Percentiles rank a stretch among this genome's conserved stretches.
These are phyloP conservation scores for Mycena olivaceomarginata DNA, from an alignment of 768 basidiomycete species.

Conservation along the genomic window DNA sequence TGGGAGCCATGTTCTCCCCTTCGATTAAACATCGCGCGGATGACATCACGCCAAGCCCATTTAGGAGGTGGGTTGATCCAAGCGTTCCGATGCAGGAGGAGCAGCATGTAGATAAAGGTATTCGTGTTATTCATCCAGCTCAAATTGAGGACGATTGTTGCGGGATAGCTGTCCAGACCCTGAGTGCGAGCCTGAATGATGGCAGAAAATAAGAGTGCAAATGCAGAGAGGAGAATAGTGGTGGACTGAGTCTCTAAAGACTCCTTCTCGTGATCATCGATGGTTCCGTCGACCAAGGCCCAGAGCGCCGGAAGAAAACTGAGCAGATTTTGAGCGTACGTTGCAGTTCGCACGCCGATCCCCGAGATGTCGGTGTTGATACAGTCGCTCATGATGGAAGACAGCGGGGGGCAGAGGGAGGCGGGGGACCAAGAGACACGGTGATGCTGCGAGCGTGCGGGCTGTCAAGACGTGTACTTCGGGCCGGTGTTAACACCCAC, in stretches of 20 bases:
- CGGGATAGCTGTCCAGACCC: slow-evolving; percentile 35
- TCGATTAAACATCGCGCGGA: slow-evolving; percentile 6
- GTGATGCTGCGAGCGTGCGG: too few relatives aligned
- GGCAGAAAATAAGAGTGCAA: slow-evolving; percentile 41
- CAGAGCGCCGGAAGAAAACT: slow-evolving; percentile 27
- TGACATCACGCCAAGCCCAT: not conserved
- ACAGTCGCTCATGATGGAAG: not conserved
- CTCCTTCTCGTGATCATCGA: slow-evolving; percentile 15
- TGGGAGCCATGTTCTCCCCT: too few relatives aligned
- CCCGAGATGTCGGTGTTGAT: slow-evolving; percentile 26
- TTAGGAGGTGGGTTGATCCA: not conserved
- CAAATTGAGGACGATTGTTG: slow-evolving; percentile 43
- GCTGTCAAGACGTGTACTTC: too few relatives aligned
- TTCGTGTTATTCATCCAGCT: slow-evolving; percentile 43
- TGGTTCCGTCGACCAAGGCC: slow-evolving; percentile 29
- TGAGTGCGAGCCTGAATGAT: slow-evolving; percentile 36
- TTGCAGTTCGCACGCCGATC: slow-evolving; percentile 41
- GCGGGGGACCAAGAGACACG: too few relatives aligned
- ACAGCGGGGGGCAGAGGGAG: too few relatives aligned
- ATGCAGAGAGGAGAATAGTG: slow-evolving; percentile 41
- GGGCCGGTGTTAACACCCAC: too few relatives aligned
- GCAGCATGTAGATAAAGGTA: slow-evolving; percentile 30
- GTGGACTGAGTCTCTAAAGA: slow-evolving; percentile 13
- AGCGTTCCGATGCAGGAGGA: slow-evolving; percentile 20
- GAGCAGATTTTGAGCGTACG: slow-evolving; percentile 45